Evolutionary conservation across 1,284 basidiomycete species (phyloP), one percentile per base, ranked within the genome.

Genomic region (Microbotryum intermedium): DNA sequence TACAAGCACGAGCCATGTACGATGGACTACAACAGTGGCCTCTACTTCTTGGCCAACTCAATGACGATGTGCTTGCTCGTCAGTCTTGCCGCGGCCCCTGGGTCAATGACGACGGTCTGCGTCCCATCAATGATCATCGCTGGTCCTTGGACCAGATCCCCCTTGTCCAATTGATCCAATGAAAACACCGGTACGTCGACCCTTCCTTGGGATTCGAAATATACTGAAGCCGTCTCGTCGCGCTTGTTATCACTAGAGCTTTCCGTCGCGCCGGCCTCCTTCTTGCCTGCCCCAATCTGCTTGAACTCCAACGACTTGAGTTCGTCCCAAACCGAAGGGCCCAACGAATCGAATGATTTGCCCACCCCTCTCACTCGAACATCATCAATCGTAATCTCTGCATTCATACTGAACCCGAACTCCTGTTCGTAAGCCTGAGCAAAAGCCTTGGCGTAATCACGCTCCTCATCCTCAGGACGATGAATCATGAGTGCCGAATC

Each of bases 71-170:
- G 55, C 39, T 56, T 58, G 42, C 20, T 29, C 26, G 60, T 61
- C 11, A 7, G 52, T 30, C 5, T 76, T 6, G 82, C 85, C 70
- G 75, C 81, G 47, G 86, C 82, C 8, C 79, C 82, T 0, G 87
- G 86, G 20, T 88, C 82, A 3, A 93, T 73, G 43, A 92, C 83
- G 63, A 94, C 88, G 28, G 90, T 94, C 77, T 94, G 91, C 18
- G 91, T 95, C 70, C 89, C 79, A 74, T 95, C 91, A 67, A 95
- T 87, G 62, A 94, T 84, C 81, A 93, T 85, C 25, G 88, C 88
- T 3, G 92, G 90, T 0, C 91, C 90, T 34, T 78, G 72, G 34
- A 97, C 78, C 29, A 78, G 76, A 60, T 89, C 84, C 4, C 92
- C 92, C 6, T 83, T 75, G 0, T 77, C 76, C 55, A 97, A 54